Conservation (phyloP, 108 stramenopile genomes). For the Fragilaria crotonensis region DNA sequence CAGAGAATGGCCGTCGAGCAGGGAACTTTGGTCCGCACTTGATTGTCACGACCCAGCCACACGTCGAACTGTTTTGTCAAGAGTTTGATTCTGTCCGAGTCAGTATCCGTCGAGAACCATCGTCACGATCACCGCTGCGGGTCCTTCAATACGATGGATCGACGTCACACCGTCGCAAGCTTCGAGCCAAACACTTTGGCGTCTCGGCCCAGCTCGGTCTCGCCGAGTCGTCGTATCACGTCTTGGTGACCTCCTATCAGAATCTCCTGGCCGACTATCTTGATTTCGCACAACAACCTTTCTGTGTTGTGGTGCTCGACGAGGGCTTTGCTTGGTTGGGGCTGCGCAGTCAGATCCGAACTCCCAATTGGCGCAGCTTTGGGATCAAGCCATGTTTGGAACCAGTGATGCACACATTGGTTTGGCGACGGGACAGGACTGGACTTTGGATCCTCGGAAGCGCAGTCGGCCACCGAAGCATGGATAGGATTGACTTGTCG, state of each 20-base stretch:
- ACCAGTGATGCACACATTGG: conserved; percentile 55
- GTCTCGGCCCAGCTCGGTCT: conserved; percentile 35
- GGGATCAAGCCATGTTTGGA: conserved; percentile 64
- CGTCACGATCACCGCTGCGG: conserved; percentile 17
- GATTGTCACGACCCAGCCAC: conserved; percentile 57
- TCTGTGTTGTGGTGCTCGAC: conserved; percentile 66
- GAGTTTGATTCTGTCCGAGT: conserved; percentile 41
- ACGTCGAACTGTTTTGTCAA: conserved; percentile 37
- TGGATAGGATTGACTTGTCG: conserved; percentile 76
- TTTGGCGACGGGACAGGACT: conserved; percentile 42
- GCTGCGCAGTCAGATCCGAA: conserved; percentile 63
- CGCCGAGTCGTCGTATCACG: conserved; percentile 65
- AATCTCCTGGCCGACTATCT: conserved; percentile 63
- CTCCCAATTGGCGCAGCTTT: conserved; percentile 47
- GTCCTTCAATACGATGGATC: conserved; percentile 52
- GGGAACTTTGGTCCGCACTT: conserved; percentile 70
- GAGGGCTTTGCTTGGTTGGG: conserved; percentile 72
- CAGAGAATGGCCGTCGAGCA: conserved; percentile 26
- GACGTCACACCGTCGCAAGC: conserved; percentile 25
- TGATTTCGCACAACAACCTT: conserved; percentile 76
- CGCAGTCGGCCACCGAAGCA: conserved; percentile 29
- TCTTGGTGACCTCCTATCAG: conserved; percentile 62
- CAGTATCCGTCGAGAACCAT: conserved; percentile 6
- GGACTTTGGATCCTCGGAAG: conserved; percentile 46
- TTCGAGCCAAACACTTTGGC: conserved; percentile 57